phyloP scores from a whole-genome alignment of 1,139 yeast species.

The Candida labiduridarum region DNA sequence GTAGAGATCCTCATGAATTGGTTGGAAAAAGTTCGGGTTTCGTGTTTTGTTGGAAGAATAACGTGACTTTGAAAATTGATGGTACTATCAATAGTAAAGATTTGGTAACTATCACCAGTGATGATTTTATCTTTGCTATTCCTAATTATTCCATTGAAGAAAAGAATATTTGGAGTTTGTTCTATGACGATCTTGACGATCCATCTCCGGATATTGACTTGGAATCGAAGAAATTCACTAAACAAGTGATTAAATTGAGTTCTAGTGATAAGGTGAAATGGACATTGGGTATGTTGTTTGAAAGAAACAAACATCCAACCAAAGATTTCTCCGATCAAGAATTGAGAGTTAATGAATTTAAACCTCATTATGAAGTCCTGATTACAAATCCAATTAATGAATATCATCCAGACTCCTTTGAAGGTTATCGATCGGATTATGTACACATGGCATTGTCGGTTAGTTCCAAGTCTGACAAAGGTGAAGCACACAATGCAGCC shows the following conservation, averaged over 20 bases:
- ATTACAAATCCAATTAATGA: conserved; percentile 45
- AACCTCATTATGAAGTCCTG: conserved; percentile 46
- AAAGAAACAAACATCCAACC: conserved; percentile 32
- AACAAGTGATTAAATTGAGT: conserved; percentile 40
- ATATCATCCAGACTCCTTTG: conserved; percentile 68
- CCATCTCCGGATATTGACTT: conserved; percentile 24
- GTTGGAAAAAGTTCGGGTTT: conserved; percentile 78
- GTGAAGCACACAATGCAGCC: conserved; percentile 62
- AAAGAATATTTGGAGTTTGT: conserved; percentile 39
- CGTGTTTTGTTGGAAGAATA: conserved; percentile 73
- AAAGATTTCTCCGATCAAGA: conserved; percentile 29
- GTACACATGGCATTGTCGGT: conserved; percentile 73
- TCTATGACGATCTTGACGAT: conserved; percentile 28
- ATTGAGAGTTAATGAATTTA: conserved; percentile 35
- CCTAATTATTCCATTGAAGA: conserved; percentile 51
- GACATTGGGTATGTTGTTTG: conserved; percentile 46
- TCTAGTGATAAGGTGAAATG: conserved; percentile 45
- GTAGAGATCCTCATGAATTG: conserved; percentile 74
- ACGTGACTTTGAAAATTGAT: conserved; percentile 63
- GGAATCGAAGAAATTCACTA: conserved; percentile 36
- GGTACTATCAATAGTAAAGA: conserved; percentile 62
- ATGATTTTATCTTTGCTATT: conserved; percentile 68
- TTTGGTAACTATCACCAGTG: conserved; percentile 64
- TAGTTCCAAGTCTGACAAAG: conserved; percentile 33
- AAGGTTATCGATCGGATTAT: conserved; percentile 76